Percentiles rank a stretch among this genome's conserved stretches.
Conservation (phyloP, 768 basidiomycete genomes). For the Sarcodon aspratus region DNA sequence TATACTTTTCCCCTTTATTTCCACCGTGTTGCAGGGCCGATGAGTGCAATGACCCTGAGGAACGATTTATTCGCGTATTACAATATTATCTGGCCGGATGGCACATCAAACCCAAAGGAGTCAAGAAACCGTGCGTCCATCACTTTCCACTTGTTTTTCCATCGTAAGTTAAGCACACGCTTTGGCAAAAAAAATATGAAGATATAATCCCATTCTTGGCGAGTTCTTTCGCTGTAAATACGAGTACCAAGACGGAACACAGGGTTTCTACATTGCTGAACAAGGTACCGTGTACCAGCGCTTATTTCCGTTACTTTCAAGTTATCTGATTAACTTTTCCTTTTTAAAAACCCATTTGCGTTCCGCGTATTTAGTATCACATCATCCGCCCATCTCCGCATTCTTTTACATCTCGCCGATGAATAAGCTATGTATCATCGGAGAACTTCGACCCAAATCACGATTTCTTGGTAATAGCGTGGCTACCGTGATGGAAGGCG, state of each 20-base stretch:
- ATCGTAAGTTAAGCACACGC: slow-evolving; percentile 3
- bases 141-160: neutral
- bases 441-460: slow-evolving; percentile 91
- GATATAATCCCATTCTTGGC: slow-evolving; percentile 94
- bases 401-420: slow-evolving; percentile 92
- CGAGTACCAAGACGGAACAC: slow-evolving; percentile 83
- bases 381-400: slow-evolving; percentile 91
- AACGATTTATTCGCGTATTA: slow-evolving; percentile 83
- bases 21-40: slow-evolving; percentile 48
- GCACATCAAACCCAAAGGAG: slow-evolving; percentile 99
- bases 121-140: slow-evolving; percentile 87
- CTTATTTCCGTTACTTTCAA: neutral
- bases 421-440: slow-evolving; percentile 78
- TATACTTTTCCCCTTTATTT: slow-evolving; percentile 2
- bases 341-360: neutral
- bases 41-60: slow-evolving; percentile 70
- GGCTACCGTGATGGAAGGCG: slow-evolving; percentile 92
- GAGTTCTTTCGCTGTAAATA: slow-evolving; percentile 98
- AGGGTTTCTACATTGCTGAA: slow-evolving; percentile 93
- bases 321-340: neutral
- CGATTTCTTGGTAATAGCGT: slow-evolving; percentile 97
- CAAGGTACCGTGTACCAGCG: slow-evolving; percentile 48
- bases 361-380: slow-evolving; percentile 53
- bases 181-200: slow-evolving; percentile 16
- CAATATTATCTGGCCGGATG: slow-evolving; percentile 97